Evolutionary conservation across 192 early-diverging fungal genomes (phyloP), one percentile per base, ranked within the genome.

Genomic region (Dispira simplex): DNA sequence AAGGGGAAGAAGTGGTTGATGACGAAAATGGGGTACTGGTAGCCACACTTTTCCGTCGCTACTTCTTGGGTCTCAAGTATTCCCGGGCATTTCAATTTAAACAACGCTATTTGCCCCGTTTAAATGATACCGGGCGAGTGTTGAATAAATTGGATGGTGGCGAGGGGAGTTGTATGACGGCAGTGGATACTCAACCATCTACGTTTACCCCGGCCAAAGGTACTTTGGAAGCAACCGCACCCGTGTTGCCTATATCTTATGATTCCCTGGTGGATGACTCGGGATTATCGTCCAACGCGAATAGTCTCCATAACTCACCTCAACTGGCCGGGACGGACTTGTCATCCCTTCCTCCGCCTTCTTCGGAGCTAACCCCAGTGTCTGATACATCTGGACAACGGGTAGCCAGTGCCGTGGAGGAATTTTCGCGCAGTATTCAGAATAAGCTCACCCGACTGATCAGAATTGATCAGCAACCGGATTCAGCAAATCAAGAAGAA

Each of bases 1-100:
- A 68, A 10, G 71, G 77, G 43, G 65, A 81, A 54, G 59, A 69
- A 27, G 12, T 86, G 2, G 69, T 86, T 2, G 84, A 84, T 59
- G 76, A 84, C 44, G 84, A 86, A 54, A 78, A 74, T 64, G 83
- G 84, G 5, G 69, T 86, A 23, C 66, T 77, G 10, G 70, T 84
- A 21, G 70, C 78, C 9, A 75, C 81, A 18, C 55, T 86, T 20
- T 74, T 73, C 63, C 70, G 77, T 13, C 71, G 75, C 53, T 86
- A 76, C 66, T 82, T 84, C 63, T 57, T 74, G 18, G 83, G 83
- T 8, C 71, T 84, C 45, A 81, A 83, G 44, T 79, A 80, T 16
- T 71, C 77, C 48, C 83, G 80, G 59, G 80, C 84, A 0, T 63
- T 80, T 12, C 72, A 65, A 9, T 77, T 74, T 52, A 69, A 66